Percentiles rank a stretch among this genome's conserved stretches.
Conservation (phyloP, 2,329 filamentous ascomycete genomes). For the Emergomyces orientalis region DNA sequence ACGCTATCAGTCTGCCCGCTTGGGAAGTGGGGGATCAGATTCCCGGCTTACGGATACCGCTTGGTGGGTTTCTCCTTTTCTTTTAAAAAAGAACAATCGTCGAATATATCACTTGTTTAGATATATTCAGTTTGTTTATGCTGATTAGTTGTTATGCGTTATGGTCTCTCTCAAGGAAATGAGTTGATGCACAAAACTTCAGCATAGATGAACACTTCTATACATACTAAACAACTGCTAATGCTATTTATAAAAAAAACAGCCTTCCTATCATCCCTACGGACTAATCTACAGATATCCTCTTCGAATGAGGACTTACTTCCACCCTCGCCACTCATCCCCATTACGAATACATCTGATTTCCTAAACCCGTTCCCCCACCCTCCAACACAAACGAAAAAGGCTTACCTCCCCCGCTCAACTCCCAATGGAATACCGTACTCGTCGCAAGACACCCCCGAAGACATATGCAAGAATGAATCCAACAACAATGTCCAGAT, state of each 20-base stretch:
- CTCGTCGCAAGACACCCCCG: neutral
- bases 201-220: neutral
- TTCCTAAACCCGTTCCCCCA: slow-evolving; percentile 43
- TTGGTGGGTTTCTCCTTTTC: slow-evolving; percentile 18
- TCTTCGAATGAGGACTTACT: slow-evolving; percentile 17
- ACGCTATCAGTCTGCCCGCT: slow-evolving; percentile 8
- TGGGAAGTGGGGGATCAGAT: slow-evolving; percentile 24
- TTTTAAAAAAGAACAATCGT: neutral
- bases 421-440: neutral
- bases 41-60: slow-evolving; percentile 25
- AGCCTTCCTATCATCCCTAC: slow-evolving; percentile 78
- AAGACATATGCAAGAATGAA: slow-evolving; percentile 10
- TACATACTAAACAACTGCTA: neutral
- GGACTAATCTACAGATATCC: slow-evolving; percentile 67
- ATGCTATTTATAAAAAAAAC: slow-evolving; percentile 8
- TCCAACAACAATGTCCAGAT: slow-evolving; percentile 4
- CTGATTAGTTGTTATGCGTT: no score
- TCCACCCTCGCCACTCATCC: slow-evolving; percentile 49
- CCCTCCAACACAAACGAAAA: slow-evolving; percentile 21
- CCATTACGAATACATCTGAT: slow-evolving; percentile 56
- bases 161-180: no score
- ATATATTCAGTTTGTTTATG: neutral
- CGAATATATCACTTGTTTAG: neutral
- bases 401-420: neutral
- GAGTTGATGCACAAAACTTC: neutral